Base-by-base conservation (phyloP, 2,329 filamentous ascomycete genomes). In the Xylaria sp. region DNA sequence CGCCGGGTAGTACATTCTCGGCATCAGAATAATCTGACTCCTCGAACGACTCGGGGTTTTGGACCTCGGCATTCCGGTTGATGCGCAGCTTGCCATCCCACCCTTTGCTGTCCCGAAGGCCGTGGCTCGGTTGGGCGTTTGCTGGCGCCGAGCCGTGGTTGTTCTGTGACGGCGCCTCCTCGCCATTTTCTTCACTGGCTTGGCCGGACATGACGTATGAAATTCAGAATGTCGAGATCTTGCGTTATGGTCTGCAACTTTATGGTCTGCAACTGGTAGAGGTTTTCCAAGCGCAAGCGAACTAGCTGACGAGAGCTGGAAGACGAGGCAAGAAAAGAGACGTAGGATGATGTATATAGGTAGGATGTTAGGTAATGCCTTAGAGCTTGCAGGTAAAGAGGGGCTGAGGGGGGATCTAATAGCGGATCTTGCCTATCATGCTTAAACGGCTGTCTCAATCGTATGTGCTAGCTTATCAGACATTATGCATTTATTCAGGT, bases 81-180 rank as follows among this genome's bases (percentile, higher is more conserved):
- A 97, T 82, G 48, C 93, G 87, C 68, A 95, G 85, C 82, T 95
- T 95, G 72, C 93, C 93, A 80, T 95, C 93, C 93, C 93, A 95
- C 70, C 93, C 93, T 76, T 87, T 90, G 81, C 87, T 89, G 74
- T 89, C 87, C 72, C 83, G 84, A 59, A 88, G 79, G 13, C 81
- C 82, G 4, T 84, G 83, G 72, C 84, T 87, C 18, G 80, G 73
- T 65, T 84, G 81, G 63, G 77, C 82, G 6, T 85, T 82, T 63
- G 78, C 76, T 18, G 75, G 78, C 8, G 82, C 80, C 5, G 81
- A 78, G 25, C 13, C 13, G 41, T 46, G 41, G 15, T n/a, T 46
- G 2, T 18, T 7, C 18, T 85, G 86, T 56, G 78, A 77, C 74
- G 79, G 60, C 71, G 77, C 71, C 77, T 80, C 75, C 73, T 72